Percentiles rank a stretch among this genome's conserved stretches.
These are phyloP conservation scores for Fusarium secorum DNA, from an alignment of 2,329 filamentous ascomycete species.

Conservation along the genomic window DNA sequence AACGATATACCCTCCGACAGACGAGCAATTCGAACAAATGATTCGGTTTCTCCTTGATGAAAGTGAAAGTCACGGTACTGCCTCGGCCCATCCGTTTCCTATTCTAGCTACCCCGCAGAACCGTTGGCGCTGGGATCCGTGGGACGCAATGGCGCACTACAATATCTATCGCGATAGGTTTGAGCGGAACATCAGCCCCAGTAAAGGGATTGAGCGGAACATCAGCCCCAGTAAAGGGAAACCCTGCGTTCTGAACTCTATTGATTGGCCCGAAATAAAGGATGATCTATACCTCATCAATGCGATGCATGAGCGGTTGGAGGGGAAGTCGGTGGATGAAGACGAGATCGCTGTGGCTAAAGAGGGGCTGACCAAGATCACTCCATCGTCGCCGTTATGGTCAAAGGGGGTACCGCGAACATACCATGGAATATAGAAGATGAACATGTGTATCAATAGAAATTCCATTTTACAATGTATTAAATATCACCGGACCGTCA, in stretches of 20 bases:
- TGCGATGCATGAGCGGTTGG: background rate
- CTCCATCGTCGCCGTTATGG: background rate
- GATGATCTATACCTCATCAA: background rate
- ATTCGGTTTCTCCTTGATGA: background rate
- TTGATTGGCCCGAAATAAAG: background rate
- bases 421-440: background rate
- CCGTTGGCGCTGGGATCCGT: conserved; percentile 13
- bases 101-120: background rate
- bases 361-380: background rate
- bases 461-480: too few species aligned
- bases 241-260: background rate
- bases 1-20: conserved; percentile 4
- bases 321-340: background rate
- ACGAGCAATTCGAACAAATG: background rate
- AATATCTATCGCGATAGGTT: conserved; percentile 11
- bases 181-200: background rate
- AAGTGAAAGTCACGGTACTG: background rate
- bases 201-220: background rate
- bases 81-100: background rate
- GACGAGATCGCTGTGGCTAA: background rate
- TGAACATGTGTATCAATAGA: fast-evolving
- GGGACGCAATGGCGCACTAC: background rate
- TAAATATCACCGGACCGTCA: fast-evolving
- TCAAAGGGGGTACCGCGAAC: background rate
- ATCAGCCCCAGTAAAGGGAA: background rate